Base-by-base conservation (phyloP, 225 moss, liverwort and hornwort genomes). In the Physcomitrellopsis africana region DNA sequence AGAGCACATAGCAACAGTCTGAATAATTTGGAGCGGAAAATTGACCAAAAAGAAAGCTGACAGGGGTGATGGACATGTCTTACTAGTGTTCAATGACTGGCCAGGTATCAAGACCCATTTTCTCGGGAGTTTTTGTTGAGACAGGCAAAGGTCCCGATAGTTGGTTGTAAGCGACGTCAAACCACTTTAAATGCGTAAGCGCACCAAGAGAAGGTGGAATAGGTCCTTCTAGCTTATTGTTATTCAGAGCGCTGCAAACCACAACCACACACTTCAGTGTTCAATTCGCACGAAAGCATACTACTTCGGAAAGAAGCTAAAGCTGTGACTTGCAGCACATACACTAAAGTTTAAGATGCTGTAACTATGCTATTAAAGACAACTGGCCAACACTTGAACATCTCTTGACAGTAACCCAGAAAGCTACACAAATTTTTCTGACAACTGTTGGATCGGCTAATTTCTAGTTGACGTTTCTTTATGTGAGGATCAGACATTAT, bases 101-200 rank as follows among this genome's bases (percentile, higher is more conserved):
- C 73, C 89, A 73, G 17, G 27, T 80, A 32, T 96, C 93, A 32
- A 96, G 73, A 43, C 96, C 96, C 26, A 89, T 5, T 0, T 61
- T 37, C 56, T 75, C 67, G 49, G 18, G 0, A 19, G 55, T 86
- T 43, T 37, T 76, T 46, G 84, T 70, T 2, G 93, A 87, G 60
- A 86, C 72, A 1, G 86, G 86, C 26, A 86, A 71, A 27, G 68
- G 11, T 54, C 86, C 86, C 0, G 63, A 70, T 2, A 86, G 44
- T 22, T 15, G 20, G 22, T 86, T 86, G 77, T 74, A 80, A 17
- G 83, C 83, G 47, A 86, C 74, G 56, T 86, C 86, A n/a, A 86
- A 81, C 86, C 86, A 86, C 51, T 44, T 3, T 0, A 86, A 20
- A 37, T 68, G 58, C 0, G 0, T 15, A 16, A 81, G 68, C 56